Evolutionary conservation across 345 rosid genomes (phyloP), one percentile per base, ranked within the genome.

Genomic region (Citrus unshiu): DNA sequence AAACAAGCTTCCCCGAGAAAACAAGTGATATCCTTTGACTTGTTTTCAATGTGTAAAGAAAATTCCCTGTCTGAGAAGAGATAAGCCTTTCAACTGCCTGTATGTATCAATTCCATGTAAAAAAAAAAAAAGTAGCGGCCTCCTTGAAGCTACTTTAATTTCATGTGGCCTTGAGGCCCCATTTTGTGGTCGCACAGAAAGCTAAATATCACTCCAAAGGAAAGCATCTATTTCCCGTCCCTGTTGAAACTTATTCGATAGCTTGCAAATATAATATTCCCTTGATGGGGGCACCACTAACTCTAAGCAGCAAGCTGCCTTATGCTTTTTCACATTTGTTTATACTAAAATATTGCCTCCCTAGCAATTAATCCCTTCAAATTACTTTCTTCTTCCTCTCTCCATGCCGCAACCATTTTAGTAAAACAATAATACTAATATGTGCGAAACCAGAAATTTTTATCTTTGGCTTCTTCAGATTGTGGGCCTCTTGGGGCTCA

Each of bases 391-490:
- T 61, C 68, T 19, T 34, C 21, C 40, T 70, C 61, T 69, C 68
- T 37, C 43, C 30, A 12, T 46, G 51, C 40, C 37, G 13, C 51
- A 43, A 57, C 68, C 29, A 71, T 58, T 21, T 32, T 39, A 69
- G 9, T 56, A 46, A 85, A 46, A 46, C 51, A 46, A 13, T 46
- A 46, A 13, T 46, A 9, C 4, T 3, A 10, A 27, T 0, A 79
- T 87, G 87, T 74, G 76, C 13, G 64, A 73, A 34, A 54, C 74
- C 4, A 75, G 43, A 16, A 70, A 10, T 75, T 78, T 87, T 74
- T 76, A 73, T 27, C 16, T 83, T 32, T 86, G 85, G 84, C 74
- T 86, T 78, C 86, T 88, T 35, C 82, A 81, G 39, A 13, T 83
- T 49, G 2, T 88, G 7, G 84, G 78, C 66, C 88, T 87, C 16